Conservation (phyloP, 2,329 filamentous ascomycete species). For the Fusarium armeniacum region DNA sequence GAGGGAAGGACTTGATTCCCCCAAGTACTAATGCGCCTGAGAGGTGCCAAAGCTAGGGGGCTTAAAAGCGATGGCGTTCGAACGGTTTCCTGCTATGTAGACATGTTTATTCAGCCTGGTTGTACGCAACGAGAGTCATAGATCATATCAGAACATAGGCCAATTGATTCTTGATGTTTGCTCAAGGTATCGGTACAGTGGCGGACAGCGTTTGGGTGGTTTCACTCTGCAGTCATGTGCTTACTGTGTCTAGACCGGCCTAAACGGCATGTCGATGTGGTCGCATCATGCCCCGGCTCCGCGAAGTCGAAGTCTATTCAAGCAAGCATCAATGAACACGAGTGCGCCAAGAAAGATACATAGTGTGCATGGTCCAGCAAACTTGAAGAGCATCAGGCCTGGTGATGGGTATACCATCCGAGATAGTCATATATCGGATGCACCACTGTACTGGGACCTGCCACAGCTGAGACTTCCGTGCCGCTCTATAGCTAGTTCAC, state of each 20-base stretch:
- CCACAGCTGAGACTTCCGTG: neutral
- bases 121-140: constrained; percentile 22
- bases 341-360: neutral
- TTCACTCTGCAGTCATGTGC: constrained; percentile 9
- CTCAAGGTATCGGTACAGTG: neutral
- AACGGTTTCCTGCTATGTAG: constrained; percentile 47
- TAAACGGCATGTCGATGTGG: neutral
- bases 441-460: constrained; percentile 2
- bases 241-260: constrained; percentile 1
- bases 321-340: constrained; percentile 2
- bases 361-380: neutral
- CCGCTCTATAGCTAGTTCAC: neutral
- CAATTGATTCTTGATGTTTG: constrained; percentile 33
- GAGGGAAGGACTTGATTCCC: constrained; percentile 21
- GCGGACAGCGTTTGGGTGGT: neutral
- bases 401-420: constrained; percentile 1
- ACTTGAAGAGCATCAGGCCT: neutral
- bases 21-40: constrained; percentile 34
- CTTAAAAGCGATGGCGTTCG: constrained; percentile 52
- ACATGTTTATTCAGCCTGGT: constrained; percentile 28
- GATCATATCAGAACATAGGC: constrained; percentile 24
- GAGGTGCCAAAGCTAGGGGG: constrained; percentile 34
- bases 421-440: constrained; percentile 13
- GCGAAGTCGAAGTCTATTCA: constrained; percentile 4
- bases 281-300: constrained; percentile 1